phyloP scores from a whole-genome alignment of 306 rosid genomes.

The Nissolia schottii region DNA sequence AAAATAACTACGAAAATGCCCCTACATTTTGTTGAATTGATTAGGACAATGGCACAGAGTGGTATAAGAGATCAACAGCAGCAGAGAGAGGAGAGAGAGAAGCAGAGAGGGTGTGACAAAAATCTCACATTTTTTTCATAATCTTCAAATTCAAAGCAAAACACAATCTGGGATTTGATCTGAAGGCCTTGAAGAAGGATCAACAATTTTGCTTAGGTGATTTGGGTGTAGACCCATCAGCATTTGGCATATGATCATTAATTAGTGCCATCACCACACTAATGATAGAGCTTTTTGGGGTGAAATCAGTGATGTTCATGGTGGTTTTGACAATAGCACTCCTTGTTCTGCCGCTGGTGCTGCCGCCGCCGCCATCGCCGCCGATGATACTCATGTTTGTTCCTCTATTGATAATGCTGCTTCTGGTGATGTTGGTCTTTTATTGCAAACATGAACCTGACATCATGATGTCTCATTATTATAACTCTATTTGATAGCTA shows the following conservation, averaged over 20 bases:
- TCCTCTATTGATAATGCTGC: conserved; percentile 29
- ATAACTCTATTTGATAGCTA: not conserved
- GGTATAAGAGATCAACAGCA: not conserved
- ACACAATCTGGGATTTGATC: not conserved
- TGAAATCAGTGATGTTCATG: conserved; percentile 18
- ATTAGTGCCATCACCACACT: not conserved
- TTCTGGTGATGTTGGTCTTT: conserved; percentile 27
- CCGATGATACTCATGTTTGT: conserved; percentile 29
- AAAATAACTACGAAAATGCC: conserved; percentile 12
- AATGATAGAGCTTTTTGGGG: conserved; percentile 17
- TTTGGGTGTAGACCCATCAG: not conserved
- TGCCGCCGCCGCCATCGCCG: conserved; percentile 43
- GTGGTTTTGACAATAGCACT: not conserved
- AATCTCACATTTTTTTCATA: not conserved
- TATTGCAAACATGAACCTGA: conserved; percentile 16
- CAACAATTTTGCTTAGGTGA: not conserved
- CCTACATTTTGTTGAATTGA: not conserved
- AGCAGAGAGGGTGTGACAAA: not conserved
- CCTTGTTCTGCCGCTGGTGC: conserved; percentile 29
- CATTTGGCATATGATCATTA: not conserved
- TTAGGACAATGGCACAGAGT: not conserved
- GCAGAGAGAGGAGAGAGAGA: not conserved
- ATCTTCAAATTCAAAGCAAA: not conserved
- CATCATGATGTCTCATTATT: not conserved
- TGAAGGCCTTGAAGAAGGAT: not conserved